phyloP scores from a whole-genome alignment of 306 rosid species.

The Erythrophleum fordii region DNA sequence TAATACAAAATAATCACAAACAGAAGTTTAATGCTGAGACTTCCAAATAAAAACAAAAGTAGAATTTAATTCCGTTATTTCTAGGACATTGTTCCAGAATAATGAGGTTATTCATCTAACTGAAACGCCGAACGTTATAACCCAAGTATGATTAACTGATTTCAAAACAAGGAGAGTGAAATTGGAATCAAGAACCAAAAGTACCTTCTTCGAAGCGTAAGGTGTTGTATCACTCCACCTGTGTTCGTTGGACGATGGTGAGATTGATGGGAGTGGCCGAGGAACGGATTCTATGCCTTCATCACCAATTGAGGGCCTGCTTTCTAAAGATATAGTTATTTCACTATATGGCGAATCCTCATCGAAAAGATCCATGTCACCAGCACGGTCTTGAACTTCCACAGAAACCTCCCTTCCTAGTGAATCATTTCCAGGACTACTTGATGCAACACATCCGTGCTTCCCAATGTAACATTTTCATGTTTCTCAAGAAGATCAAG shows the following conservation, averaged over 20 bases:
- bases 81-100: constrained; percentile 11
- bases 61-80: constrained; percentile 11
- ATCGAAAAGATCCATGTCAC: constrained; percentile 52
- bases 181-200: constrained; percentile 42
- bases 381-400: constrained; percentile 42
- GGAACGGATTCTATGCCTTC: constrained; percentile 65
- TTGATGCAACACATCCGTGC: constrained; percentile 35
- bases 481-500: constrained; percentile 49
- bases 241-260: constrained; percentile 58
- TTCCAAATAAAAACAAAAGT: constrained; percentile 3
- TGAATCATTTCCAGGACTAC: constrained; percentile 53
- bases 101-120: constrained; percentile 27
- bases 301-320: constrained; percentile 52
- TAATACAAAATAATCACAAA: constrained; percentile 1
- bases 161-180: constrained; percentile 22
- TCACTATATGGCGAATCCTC: constrained; percentile 78
- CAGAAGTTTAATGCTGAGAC: constrained; percentile 4
- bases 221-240: constrained; percentile 89
- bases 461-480: constrained; percentile 44
- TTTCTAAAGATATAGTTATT: constrained; percentile 48
- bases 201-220: constrained; percentile 84
- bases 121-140: neutral
- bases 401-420: constrained; percentile 41
- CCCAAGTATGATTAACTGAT: constrained; percentile 13
- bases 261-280: constrained; percentile 57